Evolutionary conservation across 1,139 yeast genomes (phyloP), one percentile per base, ranked within the genome.

Genomic region (Zygoascus hellenicus): DNA sequence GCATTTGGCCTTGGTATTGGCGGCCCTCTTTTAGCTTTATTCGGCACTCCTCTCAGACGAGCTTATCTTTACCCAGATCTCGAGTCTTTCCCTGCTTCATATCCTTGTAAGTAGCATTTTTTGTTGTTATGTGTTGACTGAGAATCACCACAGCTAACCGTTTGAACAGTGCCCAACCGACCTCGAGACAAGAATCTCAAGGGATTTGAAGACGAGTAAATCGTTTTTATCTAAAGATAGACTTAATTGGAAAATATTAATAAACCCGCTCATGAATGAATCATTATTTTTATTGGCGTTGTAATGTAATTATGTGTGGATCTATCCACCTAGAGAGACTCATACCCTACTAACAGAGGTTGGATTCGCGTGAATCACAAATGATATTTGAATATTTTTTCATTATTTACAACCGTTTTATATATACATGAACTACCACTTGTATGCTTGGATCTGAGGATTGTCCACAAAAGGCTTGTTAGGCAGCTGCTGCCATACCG

Each of bases 21-120:
- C 41, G 89, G 86, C 9, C 94, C 94, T 13, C 67, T 78, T 14
- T 72, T 83, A 50, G 70, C 77, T 9, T 66, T 83, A 56, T 70
- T 74, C 43, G 75, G 76, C 46, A 75, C 90, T 45, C 92, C 92
- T 43, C 62, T 84, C 48, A 80, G 95, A 74, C 77, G 83, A 65
- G 80, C 76, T 64, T 81, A 71, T 62, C 67, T 81, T 52, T 86
- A 80, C 61, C 75, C 72, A 35, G 90, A 84, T 63, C 83, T 82
- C 51, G 77, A 71, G 43, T 82, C 84, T 34, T 71, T 86, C 54
- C 95, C 95, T 46, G 58, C 68, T 49, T 72, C 78, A 30, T 86
- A 86, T 64, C 95, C 95, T 34, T 68, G 68, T 54, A 58, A 48
- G 64, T 59, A 34, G 10, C 6, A 3, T 16, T 9, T 6, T 13